Base-by-base conservation (phyloP, 2,329 filamentous ascomycete genomes). In the Rutstroemia sp. region DNA sequence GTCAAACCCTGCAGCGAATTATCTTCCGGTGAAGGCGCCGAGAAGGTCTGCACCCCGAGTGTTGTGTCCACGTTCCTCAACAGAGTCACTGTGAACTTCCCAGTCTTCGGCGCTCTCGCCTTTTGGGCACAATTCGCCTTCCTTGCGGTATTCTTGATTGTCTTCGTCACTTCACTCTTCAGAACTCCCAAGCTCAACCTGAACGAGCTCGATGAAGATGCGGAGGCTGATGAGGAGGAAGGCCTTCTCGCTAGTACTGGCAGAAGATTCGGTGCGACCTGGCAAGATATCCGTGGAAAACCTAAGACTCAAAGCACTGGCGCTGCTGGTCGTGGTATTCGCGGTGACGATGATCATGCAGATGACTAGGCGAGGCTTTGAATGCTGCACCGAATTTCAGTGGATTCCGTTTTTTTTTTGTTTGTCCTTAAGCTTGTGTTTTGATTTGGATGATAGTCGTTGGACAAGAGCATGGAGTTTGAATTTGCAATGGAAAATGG, bases 121-220 rank as follows among this genome's bases (percentile, higher is more conserved):
- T 99, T 97, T 72, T 99, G 92, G 91, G 89, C 91, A 0, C 94
- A 99, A 67, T 97, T 96, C 68, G 88, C 81, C 12, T 97, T 99
- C 74, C 73, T 99, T 45, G 87, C 73, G 36, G 78, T 96, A 19
- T 96, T 95, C 71, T 71, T 96, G 9, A 73, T 96, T 54, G 85
- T 95, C 12, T 88, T 96, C 64, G 58, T 90, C 21, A 87, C 88
- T 0, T 83, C 88, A 3, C 73, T 96, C 0, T 86, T 97, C 78
- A 84, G 87, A 44, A 84, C 90, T 1, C 92, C 92, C 0, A 85
- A 80, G 67, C 72, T 96, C 38, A 83, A 92, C 64, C 77, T 92
- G 56, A 80, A 82, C 47, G 84, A 92, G 66, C 71, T 95, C 7
- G 94, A 97, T 62, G 88, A 92, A 60, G 92, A 96, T 68, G 86